Evolutionary conservation across 1,139 yeast genomes (phyloP).

Genomic region (Scheffersomyces segobiensis): DNA sequence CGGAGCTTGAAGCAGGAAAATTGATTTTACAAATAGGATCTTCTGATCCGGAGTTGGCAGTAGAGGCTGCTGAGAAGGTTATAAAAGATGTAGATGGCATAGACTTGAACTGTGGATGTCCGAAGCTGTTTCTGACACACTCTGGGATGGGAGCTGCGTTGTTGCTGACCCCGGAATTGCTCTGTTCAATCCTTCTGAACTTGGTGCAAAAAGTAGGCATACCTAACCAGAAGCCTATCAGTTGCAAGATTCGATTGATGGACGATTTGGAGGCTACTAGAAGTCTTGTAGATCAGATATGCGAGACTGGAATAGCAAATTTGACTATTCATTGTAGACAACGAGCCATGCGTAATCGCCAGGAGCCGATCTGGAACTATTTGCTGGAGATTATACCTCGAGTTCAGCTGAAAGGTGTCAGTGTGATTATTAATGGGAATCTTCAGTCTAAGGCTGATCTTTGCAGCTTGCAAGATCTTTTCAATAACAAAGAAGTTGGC

Average conservation of each 20-base stretch:
- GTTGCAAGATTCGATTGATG: conserved; percentile 83
- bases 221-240: conserved; percentile 75
- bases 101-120: conserved; percentile 95
- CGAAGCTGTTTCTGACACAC: conserved; percentile 84
- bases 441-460: conserved; percentile 59
- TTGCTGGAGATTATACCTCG: conserved; percentile 60
- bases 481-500: conserved; percentile 60
- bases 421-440: conserved; percentile 82
- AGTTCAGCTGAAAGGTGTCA: conserved; percentile 64
- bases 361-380: conserved; percentile 70
- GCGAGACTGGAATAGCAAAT: conserved; percentile 79
- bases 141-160: conserved; percentile 98
- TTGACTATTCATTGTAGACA: conserved; percentile 92
- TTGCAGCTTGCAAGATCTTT: conserved; percentile 47
- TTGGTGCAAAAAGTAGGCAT: conserved; percentile 79
- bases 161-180: conserved; percentile 73
- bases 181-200: conserved; percentile 64
- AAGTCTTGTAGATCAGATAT: conserved; percentile 59
- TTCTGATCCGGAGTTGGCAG: conserved; percentile 80
- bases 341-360: conserved; percentile 85
- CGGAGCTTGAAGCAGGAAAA: conserved; percentile 58
- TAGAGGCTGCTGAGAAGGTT: conserved; percentile 77
- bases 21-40: conserved; percentile 91
- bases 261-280: conserved; percentile 61
- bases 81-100: conserved; percentile 88